Evolutionary conservation across 169 alveolate species (phyloP).

Genomic region (Cryptosporidium tyzzeri): DNA sequence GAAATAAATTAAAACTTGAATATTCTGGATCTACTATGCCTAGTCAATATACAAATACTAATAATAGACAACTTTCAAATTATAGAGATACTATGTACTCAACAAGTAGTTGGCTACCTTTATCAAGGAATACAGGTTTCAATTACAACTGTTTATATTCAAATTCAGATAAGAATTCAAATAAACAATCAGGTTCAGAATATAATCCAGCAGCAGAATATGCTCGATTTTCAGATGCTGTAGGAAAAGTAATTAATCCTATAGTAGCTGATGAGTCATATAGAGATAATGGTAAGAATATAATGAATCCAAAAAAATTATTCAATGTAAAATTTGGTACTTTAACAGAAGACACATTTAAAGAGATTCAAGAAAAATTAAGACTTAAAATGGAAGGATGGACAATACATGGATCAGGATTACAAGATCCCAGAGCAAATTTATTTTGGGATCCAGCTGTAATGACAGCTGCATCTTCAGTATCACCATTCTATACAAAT

Average conservation of each 20-base stretch:
- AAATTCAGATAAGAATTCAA: not conserved
- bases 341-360: slow-evolving; percentile 32
- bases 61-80: slow-evolving; percentile 3
- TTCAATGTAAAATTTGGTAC: slow-evolving; percentile 71
- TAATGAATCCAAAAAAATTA: slow-evolving; percentile 48
- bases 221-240: slow-evolving; percentile 69
- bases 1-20: not conserved
- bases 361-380: slow-evolving; percentile 46
- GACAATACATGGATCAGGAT: slow-evolving; percentile 65
- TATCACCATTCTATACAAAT: slow-evolving; percentile 32
- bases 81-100: slow-evolving; percentile 38
- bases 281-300: slow-evolving; percentile 41
- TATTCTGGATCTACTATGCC: slow-evolving; percentile 18
- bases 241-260: slow-evolving; percentile 61
- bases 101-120: slow-evolving; percentile 49
- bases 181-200: slow-evolving; percentile 33
- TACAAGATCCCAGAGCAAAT: slow-evolving; percentile 68
- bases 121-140: slow-evolving; percentile 45
- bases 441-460: slow-evolving; percentile 73
- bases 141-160: slow-evolving; percentile 33
- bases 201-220: slow-evolving; percentile 67
- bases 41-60: slow-evolving; percentile 14
- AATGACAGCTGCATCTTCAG: slow-evolving; percentile 59
- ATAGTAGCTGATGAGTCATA: slow-evolving; percentile 62
- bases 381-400: slow-evolving; percentile 67